Conservation (phyloP, 2,329 filamentous ascomycete species). For the Xylariomycetidae sp. region DNA sequence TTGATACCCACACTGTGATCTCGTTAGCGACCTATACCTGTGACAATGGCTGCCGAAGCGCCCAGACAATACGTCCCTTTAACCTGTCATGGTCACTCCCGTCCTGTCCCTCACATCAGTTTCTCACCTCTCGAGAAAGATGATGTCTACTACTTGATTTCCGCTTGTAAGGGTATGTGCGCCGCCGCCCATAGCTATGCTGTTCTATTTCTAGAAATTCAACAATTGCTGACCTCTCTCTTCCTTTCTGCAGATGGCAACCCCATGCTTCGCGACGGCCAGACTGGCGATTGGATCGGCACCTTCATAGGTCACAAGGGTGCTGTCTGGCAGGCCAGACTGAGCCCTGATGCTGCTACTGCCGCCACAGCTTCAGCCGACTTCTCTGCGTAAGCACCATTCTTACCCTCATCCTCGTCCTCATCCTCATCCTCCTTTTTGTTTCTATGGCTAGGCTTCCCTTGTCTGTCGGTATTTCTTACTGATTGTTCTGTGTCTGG, state of each 20-base stretch:
- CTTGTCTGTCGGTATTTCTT: conserved; percentile 1
- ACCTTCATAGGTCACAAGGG: conserved; percentile 98
- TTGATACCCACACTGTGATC: no score
- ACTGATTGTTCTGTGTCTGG: not conserved
- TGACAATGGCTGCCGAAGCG: conserved; percentile 19
- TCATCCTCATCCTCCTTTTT: no score
- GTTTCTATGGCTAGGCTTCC: conserved; percentile 26
- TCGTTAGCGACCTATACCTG: no score
- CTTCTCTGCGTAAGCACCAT: conserved; percentile 73
- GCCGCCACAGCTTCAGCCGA: conserved; percentile 94
- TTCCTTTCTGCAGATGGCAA: conserved; percentile 69
- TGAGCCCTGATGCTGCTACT: conserved; percentile 81
- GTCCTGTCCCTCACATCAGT: conserved; percentile 84
- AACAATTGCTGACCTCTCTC: conserved; percentile 1
- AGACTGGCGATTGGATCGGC: conserved; percentile 96
- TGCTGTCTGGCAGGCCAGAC: conserved; percentile 90
- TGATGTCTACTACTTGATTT: conserved; percentile 86
- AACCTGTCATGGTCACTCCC: conserved; percentile 91
- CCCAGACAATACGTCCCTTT: conserved; percentile 69
- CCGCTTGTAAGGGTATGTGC: conserved; percentile 77
- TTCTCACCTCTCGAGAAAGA: conserved; percentile 83
- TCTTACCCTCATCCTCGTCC: no score
- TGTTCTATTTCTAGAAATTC: not conserved
- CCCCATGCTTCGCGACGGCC: conserved; percentile 93
- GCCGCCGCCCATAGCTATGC: not conserved